Conservation (phyloP, 495 filamentous ascomycete species). For the Physcia stellaris region DNA sequence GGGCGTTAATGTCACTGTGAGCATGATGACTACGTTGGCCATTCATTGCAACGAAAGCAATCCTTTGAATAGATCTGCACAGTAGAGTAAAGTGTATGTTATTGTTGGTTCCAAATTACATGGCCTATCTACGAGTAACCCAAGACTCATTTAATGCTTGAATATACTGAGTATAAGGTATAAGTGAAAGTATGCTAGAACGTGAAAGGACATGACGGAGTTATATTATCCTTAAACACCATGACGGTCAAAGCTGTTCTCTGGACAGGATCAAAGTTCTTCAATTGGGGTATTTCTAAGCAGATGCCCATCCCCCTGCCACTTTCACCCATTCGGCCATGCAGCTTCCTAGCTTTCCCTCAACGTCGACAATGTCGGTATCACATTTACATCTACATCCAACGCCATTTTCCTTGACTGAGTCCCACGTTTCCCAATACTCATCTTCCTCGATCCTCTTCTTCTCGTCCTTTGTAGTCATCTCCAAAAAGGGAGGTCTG, state of each 20-base stretch:
- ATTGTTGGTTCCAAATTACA: too few relatives aligned
- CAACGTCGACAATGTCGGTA: constrained; percentile 95
- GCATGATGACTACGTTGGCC: too few relatives aligned
- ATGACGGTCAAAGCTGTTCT: too few relatives aligned
- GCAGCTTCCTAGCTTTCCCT: constrained; percentile 93
- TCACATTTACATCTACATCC: constrained; percentile 95
- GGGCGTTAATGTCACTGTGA: too few relatives aligned
- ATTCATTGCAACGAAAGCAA: too few relatives aligned
- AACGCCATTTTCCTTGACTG: constrained; percentile 87
- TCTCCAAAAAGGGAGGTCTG: constrained; percentile 69
- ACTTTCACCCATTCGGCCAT: constrained; percentile 95
- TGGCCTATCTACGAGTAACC: too few relatives aligned
- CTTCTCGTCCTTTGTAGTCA: constrained; percentile 72
- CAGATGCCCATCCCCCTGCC: constrained; percentile 84
- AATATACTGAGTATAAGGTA: neutral
- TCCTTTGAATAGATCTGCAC: too few relatives aligned
- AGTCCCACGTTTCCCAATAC: constrained; percentile 85
- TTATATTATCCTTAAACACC: too few relatives aligned
- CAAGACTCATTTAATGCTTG: too few relatives aligned
- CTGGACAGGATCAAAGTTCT: too few relatives aligned
- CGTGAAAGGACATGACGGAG: too few relatives aligned
- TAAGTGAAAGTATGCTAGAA: constrained; percentile 2
- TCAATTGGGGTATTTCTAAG: constrained; percentile 32
- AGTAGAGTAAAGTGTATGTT: too few relatives aligned
- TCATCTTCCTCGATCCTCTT: constrained; percentile 86